Percentiles rank a stretch among this genome's conserved stretches.
Evolutionary conservation across 345 rosid species (phyloP).

Genomic region (Eucalyptus microcorys): DNA sequence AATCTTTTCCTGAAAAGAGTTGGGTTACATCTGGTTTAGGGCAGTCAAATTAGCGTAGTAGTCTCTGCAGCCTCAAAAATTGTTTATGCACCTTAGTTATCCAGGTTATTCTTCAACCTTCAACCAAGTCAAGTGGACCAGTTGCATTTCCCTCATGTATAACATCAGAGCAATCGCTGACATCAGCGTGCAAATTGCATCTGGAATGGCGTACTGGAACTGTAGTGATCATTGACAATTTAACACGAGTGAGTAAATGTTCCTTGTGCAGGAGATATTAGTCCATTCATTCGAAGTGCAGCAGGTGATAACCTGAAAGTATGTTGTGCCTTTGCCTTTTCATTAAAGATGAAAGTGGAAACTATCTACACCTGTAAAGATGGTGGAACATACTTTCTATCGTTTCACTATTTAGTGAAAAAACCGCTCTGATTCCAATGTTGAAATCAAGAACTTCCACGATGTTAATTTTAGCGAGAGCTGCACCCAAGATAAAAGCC

Average conservation of each 20-base stretch:
- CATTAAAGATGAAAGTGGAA: neutral
- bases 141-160: neutral
- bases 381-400: neutral
- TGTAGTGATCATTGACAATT: neutral
- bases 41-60: neutral
- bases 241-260: neutral
- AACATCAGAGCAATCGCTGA: neutral
- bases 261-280: neutral
- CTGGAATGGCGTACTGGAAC: neutral
- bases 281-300: neutral
- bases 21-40: neutral
- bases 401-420: neutral
- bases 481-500: neutral
- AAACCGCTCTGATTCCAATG: neutral
- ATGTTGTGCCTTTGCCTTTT: neutral
- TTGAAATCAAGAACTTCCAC: neutral
- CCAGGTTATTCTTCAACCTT: neutral
- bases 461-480: neutral
- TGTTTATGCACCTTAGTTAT: neutral
- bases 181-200: neutral
- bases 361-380: neutral
- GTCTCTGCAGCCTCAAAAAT: neutral
- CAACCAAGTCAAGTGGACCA: neutral
- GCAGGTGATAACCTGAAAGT: neutral
- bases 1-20: neutral